Evolutionary conservation across 805 yeast genomes (phyloP).

Genomic region (Metschnikowia bowlesiae): DNA sequence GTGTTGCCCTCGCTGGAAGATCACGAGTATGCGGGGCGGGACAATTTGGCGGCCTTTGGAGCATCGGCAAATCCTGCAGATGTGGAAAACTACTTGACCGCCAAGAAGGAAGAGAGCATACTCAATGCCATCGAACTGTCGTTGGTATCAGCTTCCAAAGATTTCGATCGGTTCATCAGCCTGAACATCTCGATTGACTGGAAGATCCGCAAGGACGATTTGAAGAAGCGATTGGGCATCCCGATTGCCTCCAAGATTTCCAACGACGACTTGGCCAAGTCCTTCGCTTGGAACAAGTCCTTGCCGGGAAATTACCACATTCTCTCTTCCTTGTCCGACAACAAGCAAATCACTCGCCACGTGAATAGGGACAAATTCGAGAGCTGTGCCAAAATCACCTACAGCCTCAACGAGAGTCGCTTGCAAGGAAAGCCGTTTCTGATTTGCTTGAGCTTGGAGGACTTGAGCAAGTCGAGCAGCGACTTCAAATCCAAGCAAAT

Average conservation of each 20-base stretch:
- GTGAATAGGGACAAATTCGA: constrained; percentile 58
- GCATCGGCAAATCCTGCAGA: constrained; percentile 1
- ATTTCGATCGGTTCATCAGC: constrained; percentile 74
- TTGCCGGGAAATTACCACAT: constrained; percentile 30
- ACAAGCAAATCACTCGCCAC: constrained; percentile 25
- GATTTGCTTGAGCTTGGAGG: constrained; percentile 56
- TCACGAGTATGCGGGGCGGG: neutral
- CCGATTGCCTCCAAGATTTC: constrained; percentile 12
- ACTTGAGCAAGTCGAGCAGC: constrained; percentile 51
- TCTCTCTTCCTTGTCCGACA: constrained; percentile 27
- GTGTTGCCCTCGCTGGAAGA: constrained; percentile 16
- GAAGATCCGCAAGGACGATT: constrained; percentile 70
- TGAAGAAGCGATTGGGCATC: constrained; percentile 67
- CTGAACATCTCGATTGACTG: constrained; percentile 77
- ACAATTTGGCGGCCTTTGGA: neutral
- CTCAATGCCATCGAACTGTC: constrained; percentile 79
- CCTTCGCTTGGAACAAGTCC: constrained; percentile 34
- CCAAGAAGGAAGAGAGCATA: constrained; percentile 78
- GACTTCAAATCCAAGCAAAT: constrained; percentile 68
- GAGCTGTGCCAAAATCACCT: constrained; percentile 66
- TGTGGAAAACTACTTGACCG: constrained; percentile 58
- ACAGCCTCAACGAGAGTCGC: constrained; percentile 66
- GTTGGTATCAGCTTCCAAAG: constrained; percentile 66
- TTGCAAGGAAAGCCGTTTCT: constrained; percentile 50
- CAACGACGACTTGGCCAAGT: constrained; percentile 18